Evolutionary conservation across 139 green algal genomes (phyloP), one percentile per base, ranked within the genome.

Genomic region (Gonium pectorale): DNA sequence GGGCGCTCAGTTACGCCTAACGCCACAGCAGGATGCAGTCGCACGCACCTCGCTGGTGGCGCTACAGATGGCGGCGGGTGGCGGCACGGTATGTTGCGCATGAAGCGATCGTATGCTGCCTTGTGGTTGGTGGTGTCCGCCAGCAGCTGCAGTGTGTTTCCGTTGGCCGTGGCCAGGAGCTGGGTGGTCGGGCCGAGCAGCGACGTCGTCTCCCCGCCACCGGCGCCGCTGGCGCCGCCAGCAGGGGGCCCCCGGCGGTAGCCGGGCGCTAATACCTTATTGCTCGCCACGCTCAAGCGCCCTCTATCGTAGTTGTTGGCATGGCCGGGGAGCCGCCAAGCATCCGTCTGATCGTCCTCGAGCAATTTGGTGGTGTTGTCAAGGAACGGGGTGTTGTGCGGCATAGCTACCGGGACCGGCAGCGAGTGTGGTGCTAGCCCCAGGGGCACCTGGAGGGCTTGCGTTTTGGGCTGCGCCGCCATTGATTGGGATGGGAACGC

Each of bases 141-240:
- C 67, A 95, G 90, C 86, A 95, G 87, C 85, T 89, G 88, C 11
- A 85, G 89, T 19, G 91, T 94, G 82, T 85, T 89, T 56, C 44
- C 40, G 46, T 33, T 63, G 5, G 38, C 70, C 29, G 67, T 21
- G 27, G 52, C 60, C 1, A 51, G 51, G 15, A 82, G 54, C 40
- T 67, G 68, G 21, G 64, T 83, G 43, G 77, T 83, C 9, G 81
- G 43, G 21, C 43, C 62, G 38, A 87, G 54, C 60, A 60, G 52
- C 46, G 64, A 43, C 41, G 83, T 83, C 13, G 83, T 83, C 35
- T 84, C 71, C 2, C 77, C 75, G 2, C 29, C 68, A 29, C 11
- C 66, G 2, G 11, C 54, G 31, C 27, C 67, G n/a, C n/a, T n/a
- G 21, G 11, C 44, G 37, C 26, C 66, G 60, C 43, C 44, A 2